Conservation (phyloP, 2,329 filamentous ascomycete genomes). For the Arthrobotrys conoides region DNA sequence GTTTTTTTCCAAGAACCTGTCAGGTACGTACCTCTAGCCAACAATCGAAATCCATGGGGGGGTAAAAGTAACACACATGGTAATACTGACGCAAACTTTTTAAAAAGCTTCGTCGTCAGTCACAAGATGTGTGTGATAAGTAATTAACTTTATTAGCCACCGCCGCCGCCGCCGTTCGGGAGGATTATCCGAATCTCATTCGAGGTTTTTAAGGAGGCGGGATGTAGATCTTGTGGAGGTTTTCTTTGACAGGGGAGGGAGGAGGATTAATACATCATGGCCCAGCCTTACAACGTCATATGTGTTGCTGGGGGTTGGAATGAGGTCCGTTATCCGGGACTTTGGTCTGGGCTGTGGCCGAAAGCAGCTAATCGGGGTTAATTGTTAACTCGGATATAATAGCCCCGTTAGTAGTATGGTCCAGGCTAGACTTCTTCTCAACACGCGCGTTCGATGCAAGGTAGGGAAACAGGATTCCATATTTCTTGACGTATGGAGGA, state of each 20-base stretch:
- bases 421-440: no score
- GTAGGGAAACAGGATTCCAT: no score
- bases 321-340: no score
- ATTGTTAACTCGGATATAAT: no score
- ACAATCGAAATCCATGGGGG: neutral
- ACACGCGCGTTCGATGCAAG: no score
- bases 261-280: neutral
- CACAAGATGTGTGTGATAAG: constrained; percentile 21
- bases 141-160: constrained; percentile 18
- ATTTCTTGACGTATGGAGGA: no score
- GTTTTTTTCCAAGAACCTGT: neutral
- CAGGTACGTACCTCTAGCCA: neutral
- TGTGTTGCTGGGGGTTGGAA: constrained; percentile 8
- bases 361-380: no score
- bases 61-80: neutral
- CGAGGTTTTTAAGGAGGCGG: constrained; percentile 13
- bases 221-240: neutral
- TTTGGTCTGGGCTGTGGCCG: no score
- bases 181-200: constrained; percentile 10
- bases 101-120: no score
- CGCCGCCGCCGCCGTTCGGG: no score
- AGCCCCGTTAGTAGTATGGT: no score
- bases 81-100: constrained; percentile 60
- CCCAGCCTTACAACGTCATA: neutral
- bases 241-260: constrained; percentile 1